Evolutionary conservation across 176 grass and related monocot species (phyloP).

Genomic region (Bothriochloa decipiens): DNA sequence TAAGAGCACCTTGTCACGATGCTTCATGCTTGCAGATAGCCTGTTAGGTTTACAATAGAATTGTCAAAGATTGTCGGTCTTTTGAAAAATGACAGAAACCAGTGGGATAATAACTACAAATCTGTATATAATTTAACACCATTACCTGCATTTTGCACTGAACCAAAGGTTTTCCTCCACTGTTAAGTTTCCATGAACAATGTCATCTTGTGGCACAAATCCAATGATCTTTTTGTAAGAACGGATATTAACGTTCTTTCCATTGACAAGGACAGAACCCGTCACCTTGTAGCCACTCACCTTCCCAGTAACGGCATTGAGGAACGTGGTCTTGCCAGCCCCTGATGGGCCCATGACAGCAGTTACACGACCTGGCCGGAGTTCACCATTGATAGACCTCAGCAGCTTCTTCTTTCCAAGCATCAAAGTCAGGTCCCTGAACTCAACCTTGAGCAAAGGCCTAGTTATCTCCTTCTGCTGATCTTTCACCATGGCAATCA

Average conservation of each 20-base stretch:
- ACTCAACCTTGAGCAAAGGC: constrained; percentile 81
- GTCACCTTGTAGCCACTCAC: constrained; percentile 70
- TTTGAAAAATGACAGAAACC: background rate
- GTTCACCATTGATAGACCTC: constrained; percentile 74
- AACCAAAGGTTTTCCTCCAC: constrained; percentile 99
- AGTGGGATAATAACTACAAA: background rate
- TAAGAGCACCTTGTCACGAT: constrained; percentile 69
- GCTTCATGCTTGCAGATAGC: constrained; percentile 54
- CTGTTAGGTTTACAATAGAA: constrained; percentile 39
- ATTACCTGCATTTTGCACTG: constrained; percentile 97
- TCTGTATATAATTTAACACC: background rate
- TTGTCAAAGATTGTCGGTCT: background rate
- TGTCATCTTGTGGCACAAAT: constrained; percentile 94
- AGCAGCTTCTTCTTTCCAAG: constrained; percentile 82
- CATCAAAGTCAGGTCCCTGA: constrained; percentile 77
- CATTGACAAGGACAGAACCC: constrained; percentile 80
- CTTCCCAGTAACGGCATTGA: constrained; percentile 90
- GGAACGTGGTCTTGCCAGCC: constrained; percentile 95
- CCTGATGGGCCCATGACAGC: constrained; percentile 97
- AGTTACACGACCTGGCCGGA: constrained; percentile 73
- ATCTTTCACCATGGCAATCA: constrained; percentile 61
- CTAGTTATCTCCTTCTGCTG: constrained; percentile 54
- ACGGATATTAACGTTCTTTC: constrained; percentile 55
- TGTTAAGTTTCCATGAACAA: constrained; percentile 94
- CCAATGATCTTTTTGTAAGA: constrained; percentile 96